Evolutionary conservation across 1,139 yeast species (phyloP), one percentile per base, ranked within the genome.

Genomic region (Debaryomyces fabryi): DNA sequence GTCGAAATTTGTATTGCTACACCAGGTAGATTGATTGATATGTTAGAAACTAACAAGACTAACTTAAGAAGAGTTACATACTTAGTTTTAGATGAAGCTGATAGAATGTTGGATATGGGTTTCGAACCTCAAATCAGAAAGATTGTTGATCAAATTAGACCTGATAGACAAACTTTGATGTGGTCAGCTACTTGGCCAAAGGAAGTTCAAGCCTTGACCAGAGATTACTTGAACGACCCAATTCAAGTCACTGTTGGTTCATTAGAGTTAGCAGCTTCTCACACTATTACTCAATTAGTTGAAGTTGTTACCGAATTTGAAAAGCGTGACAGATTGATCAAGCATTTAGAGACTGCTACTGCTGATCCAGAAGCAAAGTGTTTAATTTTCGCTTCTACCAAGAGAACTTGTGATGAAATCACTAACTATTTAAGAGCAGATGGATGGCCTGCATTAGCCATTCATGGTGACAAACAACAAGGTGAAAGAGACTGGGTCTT

Each of bases 121-220:
- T 90, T 90, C 70, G 97, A 90, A 76, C 96, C 96, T 57, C 96
- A 89, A 78, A 90, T 90, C 71, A 83, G 97, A 78, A 89, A 89
- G 76, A 91, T 90, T 70, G 90, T 91, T 59, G 96, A 89, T 64
- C 96, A 89, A 78, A 90, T 90, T 67, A 86, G 97, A 76, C 97
- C 97, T 54, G 97, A 91, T 70, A 88, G 97, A 76, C 99, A 93
- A 79, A 93, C 99, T 52, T 82, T 93, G 67, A 89, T 93, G 97
- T 93, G 98, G 98, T 91, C 98, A 57, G 99, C 99, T 59, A 93
- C 99, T 49, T 93, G 99, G 99, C 99, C 99, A 65, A 91, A 91
- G 81, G 96, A 90, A 72, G 98, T 93, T 55, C 96, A 92, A 79
- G 79, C 84, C 59, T 81, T 93, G 67, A 95, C 98, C 57, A 81